Evolutionary conservation across 1,139 yeast genomes (phyloP).

Genomic region (Sugiyamaella castrensis): DNA sequence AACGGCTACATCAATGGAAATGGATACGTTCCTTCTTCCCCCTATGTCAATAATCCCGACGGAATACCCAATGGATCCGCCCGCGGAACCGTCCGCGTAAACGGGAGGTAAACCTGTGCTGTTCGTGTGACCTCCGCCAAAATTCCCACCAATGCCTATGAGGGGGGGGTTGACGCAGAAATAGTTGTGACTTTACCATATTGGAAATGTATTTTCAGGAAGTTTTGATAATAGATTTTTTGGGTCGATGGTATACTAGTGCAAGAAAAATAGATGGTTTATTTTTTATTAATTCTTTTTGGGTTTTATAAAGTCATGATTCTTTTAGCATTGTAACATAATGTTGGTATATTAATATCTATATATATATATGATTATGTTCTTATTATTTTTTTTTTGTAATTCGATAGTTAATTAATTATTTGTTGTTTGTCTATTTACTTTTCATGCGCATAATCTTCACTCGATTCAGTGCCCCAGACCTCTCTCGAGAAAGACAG

Average conservation of each 20-base stretch:
- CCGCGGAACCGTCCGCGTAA: conserved; percentile 10
- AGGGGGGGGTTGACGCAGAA: background rate
- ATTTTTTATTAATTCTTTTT: background rate
- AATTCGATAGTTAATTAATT: background rate
- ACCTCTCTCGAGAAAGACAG: no score
- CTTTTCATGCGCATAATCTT: no score
- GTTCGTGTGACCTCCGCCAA: background rate
- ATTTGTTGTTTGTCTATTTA: background rate
- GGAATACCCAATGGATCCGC: conserved; percentile 9
- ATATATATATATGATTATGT: background rate
- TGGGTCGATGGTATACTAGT: no score
- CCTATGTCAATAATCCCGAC: background rate
- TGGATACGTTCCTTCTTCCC: background rate
- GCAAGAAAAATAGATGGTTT: no score
- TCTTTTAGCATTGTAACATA: background rate
- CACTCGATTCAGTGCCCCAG: no score
- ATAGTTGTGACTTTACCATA: background rate
- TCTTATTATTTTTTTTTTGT: background rate
- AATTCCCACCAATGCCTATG: no score
- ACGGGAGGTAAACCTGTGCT: conserved; percentile 7
- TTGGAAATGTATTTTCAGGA: no score
- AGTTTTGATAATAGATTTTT: background rate
- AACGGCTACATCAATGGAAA: conserved; percentile 4
- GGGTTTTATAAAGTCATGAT: background rate
- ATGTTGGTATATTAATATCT: background rate